Conservation (phyloP, 2,329 filamentous ascomycete species). For the Chaetomiaceae sp. region DNA sequence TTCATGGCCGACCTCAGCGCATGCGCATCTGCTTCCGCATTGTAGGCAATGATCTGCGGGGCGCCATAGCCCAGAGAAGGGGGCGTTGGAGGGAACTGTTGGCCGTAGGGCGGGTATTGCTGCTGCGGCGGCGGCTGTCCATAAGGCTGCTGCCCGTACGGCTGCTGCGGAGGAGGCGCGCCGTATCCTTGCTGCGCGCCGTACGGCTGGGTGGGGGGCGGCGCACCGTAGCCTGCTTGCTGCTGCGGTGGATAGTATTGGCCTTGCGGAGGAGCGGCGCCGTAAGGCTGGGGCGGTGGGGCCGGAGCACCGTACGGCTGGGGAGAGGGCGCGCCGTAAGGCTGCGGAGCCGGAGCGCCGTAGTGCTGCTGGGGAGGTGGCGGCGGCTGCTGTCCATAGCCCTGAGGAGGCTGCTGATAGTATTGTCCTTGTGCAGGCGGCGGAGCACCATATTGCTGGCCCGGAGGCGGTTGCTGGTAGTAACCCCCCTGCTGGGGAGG, state of each 20-base stretch:
- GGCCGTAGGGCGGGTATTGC: conserved; percentile 29
- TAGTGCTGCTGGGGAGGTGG: conserved; percentile 15
- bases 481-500: conserved; percentile 27
- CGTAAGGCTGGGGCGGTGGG: conserved; percentile 29
- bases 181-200: conserved; percentile 13
- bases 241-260: conserved; percentile 31
- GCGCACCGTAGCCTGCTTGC: conserved; percentile 16
- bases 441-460: conserved; percentile 28
- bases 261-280: conserved; percentile 25
- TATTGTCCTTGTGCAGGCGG: conserved; percentile 17
- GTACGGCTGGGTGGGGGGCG: conserved; percentile 10
- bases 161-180: conserved; percentile 16
- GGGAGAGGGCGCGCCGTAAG: conserved; percentile 10
- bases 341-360: conserved; percentile 26
- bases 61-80: conserved; percentile 71
- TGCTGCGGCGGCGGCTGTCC: conserved; percentile 29
- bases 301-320: conserved; percentile 23
- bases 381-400: conserved; percentile 11
- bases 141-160: conserved; percentile 30
- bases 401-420: conserved; percentile 8
- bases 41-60: conserved; percentile 61
- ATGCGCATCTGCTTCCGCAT: conserved; percentile 63
- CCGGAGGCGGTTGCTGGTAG: conserved; percentile 25
- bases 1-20: conserved; percentile 80
- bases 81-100: conserved; percentile 46